Evolutionary conservation across 2,329 filamentous ascomycete species (phyloP).

Genomic region (Massarina eburnea): DNA sequence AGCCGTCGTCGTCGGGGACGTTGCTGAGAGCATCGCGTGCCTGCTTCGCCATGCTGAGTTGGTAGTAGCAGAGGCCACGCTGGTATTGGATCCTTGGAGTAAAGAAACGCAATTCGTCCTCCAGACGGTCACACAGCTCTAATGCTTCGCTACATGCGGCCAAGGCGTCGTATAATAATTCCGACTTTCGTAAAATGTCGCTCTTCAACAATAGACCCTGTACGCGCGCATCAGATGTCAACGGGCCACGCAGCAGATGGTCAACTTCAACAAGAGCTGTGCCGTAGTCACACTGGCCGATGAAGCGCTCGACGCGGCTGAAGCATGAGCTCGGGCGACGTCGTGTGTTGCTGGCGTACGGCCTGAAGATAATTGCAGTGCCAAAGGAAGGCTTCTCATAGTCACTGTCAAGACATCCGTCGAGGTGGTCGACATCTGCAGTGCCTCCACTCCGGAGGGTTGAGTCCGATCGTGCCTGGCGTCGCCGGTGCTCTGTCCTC

Average conservation of each 20-base stretch:
- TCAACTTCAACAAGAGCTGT: constrained; percentile 28
- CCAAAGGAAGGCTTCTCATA: constrained; percentile 7
- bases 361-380: constrained; percentile 16
- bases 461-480: constrained; percentile 4
- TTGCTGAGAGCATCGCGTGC: constrained; percentile 23
- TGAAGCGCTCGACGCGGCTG: constrained; percentile 19
- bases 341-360: constrained; percentile 1
- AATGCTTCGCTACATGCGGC: constrained; percentile 36
- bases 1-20: constrained; percentile 9
- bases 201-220: constrained; percentile 37
- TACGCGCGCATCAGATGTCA: constrained; percentile 25
- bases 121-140: constrained; percentile 26
- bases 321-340: constrained; percentile 21
- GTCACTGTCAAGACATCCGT: not conserved
- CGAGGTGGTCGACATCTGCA: constrained; percentile 7
- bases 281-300: constrained; percentile 21
- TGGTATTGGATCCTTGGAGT: constrained; percentile 31
- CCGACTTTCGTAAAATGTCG: constrained; percentile 23
- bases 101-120: constrained; percentile 21
- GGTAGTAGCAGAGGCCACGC: constrained; percentile 25
- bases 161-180: constrained; percentile 29
- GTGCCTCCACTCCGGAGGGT: constrained; percentile 1
- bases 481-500: constrained; percentile 18
- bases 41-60: constrained; percentile 23
- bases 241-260: constrained; percentile 25